A percentile compares a stretch with the other conserved stretches of the same genome.
phyloP scores from a whole-genome alignment of 2,329 filamentous ascomycete species.

The Alternaria burnsii region DNA sequence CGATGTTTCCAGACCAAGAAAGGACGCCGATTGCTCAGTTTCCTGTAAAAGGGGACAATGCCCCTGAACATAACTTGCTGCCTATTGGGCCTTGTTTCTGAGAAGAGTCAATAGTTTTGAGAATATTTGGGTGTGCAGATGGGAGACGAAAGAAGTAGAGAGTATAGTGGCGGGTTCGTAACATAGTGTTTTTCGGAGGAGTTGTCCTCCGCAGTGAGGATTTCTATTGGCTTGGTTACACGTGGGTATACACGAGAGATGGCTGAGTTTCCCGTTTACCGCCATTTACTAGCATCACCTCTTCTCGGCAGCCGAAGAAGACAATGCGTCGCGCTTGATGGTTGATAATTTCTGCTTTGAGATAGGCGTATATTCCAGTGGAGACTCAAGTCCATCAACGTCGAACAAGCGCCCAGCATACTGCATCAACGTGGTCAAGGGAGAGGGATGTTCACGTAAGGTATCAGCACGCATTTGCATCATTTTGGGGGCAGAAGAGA shows the following conservation, averaged over 20 bases:
- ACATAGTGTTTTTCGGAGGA: neutral
- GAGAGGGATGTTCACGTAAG: neutral
- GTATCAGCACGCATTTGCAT: neutral
- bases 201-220: neutral
- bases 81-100: neutral
- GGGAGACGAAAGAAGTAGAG: neutral
- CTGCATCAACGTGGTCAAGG: neutral
- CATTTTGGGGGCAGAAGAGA: neutral
- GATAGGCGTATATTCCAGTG: neutral
- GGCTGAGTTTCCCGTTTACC: neutral
- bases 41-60: neutral
- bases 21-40: neutral
- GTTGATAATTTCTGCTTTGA: neutral
- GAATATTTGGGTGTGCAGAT: neutral
- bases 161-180: neutral
- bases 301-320: neutral
- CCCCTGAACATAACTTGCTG: neutral
- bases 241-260: neutral
- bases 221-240: neutral
- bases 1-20: neutral
- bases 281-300: neutral
- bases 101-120: rapidly evolving
- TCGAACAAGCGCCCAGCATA: neutral
- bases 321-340: neutral
- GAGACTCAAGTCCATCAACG: neutral